A percentile compares a stretch with the other conserved stretches of the same genome.
These are phyloP conservation scores for Phytophthora multivora DNA, from an alignment of 352 stramenopile genomes.

Conservation along the genomic window DNA sequence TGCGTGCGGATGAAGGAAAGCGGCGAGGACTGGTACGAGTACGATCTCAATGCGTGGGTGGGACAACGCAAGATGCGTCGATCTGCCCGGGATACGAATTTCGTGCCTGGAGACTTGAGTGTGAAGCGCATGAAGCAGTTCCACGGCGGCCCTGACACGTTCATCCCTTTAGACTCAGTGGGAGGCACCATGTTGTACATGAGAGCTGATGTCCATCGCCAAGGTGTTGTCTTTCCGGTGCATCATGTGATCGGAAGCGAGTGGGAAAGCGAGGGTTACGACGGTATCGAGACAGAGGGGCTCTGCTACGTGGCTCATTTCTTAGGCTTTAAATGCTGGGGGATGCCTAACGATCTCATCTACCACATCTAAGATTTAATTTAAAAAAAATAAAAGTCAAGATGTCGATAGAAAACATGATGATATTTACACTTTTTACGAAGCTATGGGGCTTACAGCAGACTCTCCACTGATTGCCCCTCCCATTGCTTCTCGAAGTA, in stretches of 20 bases:
- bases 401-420: too few species aligned
- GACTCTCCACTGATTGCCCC: neutral
- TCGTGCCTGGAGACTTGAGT: conserved; percentile 25
- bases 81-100: conserved; percentile 6
- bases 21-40: conserved; percentile 29
- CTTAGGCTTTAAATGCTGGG: conserved; percentile 54
- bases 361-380: conserved; percentile 26
- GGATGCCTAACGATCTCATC: conserved; percentile 51
- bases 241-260: conserved; percentile 48
- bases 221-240: conserved; percentile 49
- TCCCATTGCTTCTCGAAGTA: conserved; percentile 41
- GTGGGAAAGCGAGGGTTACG: conserved; percentile 48
- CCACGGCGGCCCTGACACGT: conserved; percentile 3
- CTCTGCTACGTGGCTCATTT: conserved; percentile 44
- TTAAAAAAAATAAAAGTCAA: neutral
- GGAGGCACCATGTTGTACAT: conserved; percentile 58
- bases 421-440: neutral
- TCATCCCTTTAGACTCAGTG: conserved; percentile 47
- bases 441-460: neutral
- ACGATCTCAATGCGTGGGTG: conserved; percentile 33
- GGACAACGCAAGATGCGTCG: conserved; percentile 19
- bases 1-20: conserved; percentile 24
- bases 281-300: conserved; percentile 21
- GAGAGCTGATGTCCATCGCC: conserved; percentile 46
- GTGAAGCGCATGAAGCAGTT: conserved; percentile 27